These are phyloP conservation scores for Aspergillus neoniger DNA, from an alignment of 2,329 filamentous ascomycete species.

Conservation along the genomic window DNA sequence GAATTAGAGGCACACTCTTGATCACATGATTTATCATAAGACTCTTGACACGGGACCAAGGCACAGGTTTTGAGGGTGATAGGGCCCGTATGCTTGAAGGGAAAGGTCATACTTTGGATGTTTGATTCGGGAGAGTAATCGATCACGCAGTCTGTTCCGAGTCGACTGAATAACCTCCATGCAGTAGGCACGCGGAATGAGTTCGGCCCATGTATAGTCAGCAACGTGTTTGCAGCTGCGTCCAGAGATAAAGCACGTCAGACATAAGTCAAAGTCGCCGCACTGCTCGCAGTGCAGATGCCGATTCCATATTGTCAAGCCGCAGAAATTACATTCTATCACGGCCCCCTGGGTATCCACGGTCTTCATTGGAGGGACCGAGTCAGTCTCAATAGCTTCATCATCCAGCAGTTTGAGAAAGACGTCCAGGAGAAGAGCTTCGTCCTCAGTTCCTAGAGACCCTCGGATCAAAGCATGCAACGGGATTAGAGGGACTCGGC, in stretches of 20 bases:
- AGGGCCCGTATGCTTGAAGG: background rate
- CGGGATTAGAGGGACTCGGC: constrained; percentile 31
- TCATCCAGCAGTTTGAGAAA: constrained; percentile 37
- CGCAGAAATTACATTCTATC: constrained; percentile 41
- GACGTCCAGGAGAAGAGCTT: constrained; percentile 30
- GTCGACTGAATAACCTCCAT: constrained; percentile 21
- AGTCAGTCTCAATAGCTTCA: constrained; percentile 29
- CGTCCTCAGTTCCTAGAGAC: constrained; percentile 21
- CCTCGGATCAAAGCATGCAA: constrained; percentile 24
- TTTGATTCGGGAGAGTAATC: background rate
- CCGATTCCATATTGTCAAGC: constrained; percentile 42
- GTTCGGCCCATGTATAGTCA: constrained; percentile 38
- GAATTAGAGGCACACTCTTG: background rate
- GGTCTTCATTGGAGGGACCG: constrained; percentile 26
- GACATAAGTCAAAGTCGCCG: constrained; percentile 39
- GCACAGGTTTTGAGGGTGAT: background rate
- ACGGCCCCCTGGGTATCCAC: constrained; percentile 34
- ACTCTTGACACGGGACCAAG: background rate
- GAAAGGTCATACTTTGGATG: constrained; percentile 11
- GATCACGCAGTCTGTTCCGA: background rate
- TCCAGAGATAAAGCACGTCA: constrained; percentile 38
- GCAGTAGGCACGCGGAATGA: constrained; percentile 32
- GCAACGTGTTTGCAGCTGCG: constrained; percentile 37
- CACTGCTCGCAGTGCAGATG: constrained; percentile 41
- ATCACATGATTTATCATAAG: too few relatives aligned